These are phyloP conservation scores for Melocanna baccifera DNA, from an alignment of 176 grass and related monocot genomes.

Conservation along the genomic window DNA sequence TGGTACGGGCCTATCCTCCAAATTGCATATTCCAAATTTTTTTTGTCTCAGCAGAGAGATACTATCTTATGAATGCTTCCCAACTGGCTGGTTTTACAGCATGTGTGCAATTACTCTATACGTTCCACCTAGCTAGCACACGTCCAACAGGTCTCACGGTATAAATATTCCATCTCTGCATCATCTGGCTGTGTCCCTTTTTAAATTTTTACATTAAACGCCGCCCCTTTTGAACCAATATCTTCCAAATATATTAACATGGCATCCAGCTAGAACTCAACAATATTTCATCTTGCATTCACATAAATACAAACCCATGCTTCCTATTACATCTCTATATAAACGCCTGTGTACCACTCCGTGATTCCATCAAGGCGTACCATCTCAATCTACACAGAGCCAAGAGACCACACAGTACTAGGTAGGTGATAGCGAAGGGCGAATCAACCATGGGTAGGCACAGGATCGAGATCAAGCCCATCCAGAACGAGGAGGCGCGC, in stretches of 20 bases:
- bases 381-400: not conserved
- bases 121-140: too few relatives aligned
- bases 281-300: not conserved
- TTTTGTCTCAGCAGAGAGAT: too few relatives aligned
- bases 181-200: too few relatives aligned
- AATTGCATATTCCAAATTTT: too few relatives aligned
- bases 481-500: not conserved
- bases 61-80: too few relatives aligned
- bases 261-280: not conserved
- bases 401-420: not conserved
- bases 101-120: too few relatives aligned
- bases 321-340: not conserved
- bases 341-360: not conserved
- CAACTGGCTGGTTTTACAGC: too few relatives aligned
- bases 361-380: not conserved
- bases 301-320: not conserved
- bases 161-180: too few relatives aligned
- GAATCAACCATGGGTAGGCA: slow-evolving; percentile 24
- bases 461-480: slow-evolving; percentile 29
- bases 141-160: too few relatives aligned
- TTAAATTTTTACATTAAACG: not conserved
- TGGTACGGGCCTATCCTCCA: too few relatives aligned
- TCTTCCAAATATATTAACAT: not conserved
- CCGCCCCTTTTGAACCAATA: not conserved
- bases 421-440: not conserved